Conservation (phyloP, 495 filamentous ascomycete species). For the Entonaema liquescens region DNA sequence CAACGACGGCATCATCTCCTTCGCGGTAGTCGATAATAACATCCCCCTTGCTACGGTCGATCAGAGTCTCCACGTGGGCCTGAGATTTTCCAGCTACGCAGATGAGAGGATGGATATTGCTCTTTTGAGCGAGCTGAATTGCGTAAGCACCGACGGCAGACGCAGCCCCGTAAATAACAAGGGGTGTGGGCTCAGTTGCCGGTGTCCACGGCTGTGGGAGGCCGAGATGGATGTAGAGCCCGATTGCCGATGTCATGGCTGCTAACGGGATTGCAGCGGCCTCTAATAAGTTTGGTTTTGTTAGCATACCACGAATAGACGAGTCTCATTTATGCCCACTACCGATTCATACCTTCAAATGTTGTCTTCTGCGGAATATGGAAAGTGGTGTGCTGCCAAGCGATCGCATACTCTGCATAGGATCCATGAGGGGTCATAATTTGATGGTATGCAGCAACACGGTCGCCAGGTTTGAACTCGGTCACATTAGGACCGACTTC, state of each 20-base stretch:
- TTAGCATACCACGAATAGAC: neutral
- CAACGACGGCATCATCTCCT: conserved; percentile 63
- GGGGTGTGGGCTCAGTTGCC: conserved; percentile 55
- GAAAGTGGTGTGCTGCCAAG: conserved; percentile 72
- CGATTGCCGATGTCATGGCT: conserved; percentile 76
- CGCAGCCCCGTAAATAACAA: conserved; percentile 65
- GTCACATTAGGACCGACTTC: conserved; percentile 66
- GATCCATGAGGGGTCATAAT: conserved; percentile 60
- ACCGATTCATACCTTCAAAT: conserved; percentile 66
- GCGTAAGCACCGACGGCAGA: conserved; percentile 74
- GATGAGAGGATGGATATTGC: conserved; percentile 80
- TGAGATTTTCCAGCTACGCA: conserved; percentile 69
- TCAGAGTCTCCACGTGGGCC: conserved; percentile 64
- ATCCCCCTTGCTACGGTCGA: conserved; percentile 73
- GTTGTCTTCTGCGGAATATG: conserved; percentile 68
- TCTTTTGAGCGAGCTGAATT: conserved; percentile 70
- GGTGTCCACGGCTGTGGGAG: conserved; percentile 73
- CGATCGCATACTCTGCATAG: conserved; percentile 77
- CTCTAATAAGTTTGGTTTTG: conserved; percentile 53
- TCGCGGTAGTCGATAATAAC: conserved; percentile 74
- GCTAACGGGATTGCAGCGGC: conserved; percentile 77
- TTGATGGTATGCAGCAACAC: conserved; percentile 76
- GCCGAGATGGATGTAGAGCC: conserved; percentile 64
- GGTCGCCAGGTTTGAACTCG: conserved; percentile 72
- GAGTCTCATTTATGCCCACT: neutral